Percentiles rank a stretch among this genome's conserved stretches.
phyloP scores from a whole-genome alignment of 225 moss, liverwort and hornwort genomes.

The Polytrichum formosum region DNA sequence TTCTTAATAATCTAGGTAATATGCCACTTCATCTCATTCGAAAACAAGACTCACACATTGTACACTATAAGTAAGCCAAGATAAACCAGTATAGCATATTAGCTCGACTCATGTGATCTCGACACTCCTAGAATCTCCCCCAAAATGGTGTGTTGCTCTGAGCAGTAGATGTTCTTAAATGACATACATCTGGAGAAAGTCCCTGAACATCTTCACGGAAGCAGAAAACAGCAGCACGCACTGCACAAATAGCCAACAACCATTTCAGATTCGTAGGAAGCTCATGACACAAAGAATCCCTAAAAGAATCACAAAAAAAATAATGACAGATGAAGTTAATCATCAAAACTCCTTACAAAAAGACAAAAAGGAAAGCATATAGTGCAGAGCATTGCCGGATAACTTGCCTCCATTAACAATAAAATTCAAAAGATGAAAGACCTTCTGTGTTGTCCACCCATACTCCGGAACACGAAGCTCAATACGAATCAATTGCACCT shows the following conservation, averaged over 20 bases:
- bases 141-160: not conserved
- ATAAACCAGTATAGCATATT: too few species aligned
- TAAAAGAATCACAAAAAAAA: too few species aligned
- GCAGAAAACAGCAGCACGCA: conserved; percentile 84
- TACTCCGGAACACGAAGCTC: conserved; percentile 93
- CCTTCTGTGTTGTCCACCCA: conserved; percentile 99
- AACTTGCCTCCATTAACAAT: conserved; percentile 87
- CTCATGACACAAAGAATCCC: too few species aligned
- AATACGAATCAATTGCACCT: conserved; percentile 95
- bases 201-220: conserved; percentile 80
- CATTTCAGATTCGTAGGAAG: not conserved
- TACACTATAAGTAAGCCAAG: too few species aligned
- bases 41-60: too few species aligned
- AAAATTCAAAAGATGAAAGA: conserved; percentile 92
- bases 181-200: conserved; percentile 60
- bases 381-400: not conserved
- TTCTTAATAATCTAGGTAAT: too few species aligned
- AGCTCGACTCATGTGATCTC: not conserved
- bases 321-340: too few species aligned
- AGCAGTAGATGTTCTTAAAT: not conserved
- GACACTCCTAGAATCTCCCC: not conserved
- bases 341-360: too few species aligned
- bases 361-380: too few species aligned
- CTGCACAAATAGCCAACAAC: conserved; percentile 35
- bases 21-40: too few species aligned